Conservation (phyloP, 345 rosid genomes). For the Eucalyptus urophylla region DNA sequence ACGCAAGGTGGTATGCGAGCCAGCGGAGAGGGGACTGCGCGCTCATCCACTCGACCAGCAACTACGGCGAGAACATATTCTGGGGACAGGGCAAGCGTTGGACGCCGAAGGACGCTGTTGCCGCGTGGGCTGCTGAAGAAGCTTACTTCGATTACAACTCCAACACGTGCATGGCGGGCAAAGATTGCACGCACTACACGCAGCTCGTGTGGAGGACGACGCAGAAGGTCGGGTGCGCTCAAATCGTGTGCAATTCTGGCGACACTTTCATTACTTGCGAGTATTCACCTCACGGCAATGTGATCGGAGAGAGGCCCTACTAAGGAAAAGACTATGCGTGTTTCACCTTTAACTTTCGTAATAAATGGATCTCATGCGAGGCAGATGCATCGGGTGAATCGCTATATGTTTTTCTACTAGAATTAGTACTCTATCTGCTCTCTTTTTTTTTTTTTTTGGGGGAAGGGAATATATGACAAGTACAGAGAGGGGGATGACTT, state of each 20-base stretch:
- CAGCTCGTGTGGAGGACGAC: conserved; percentile 63
- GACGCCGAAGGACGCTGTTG: conserved; percentile 35
- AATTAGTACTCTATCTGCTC: neutral
- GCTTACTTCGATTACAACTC: conserved; percentile 20
- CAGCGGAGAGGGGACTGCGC: conserved; percentile 24
- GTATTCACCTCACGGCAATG: conserved; percentile 60
- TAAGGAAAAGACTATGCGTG: neutral
- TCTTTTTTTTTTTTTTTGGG: fast-evolving
- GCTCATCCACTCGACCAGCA: conserved; percentile 36
- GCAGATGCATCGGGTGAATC: neutral
- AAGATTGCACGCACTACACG: conserved; percentile 49
- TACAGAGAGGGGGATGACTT: neutral
- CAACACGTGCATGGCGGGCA: conserved; percentile 21
- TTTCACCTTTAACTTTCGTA: neutral
- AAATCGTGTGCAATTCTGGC: conserved; percentile 22
- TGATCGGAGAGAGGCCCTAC: conserved; percentile 50
- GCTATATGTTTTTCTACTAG: neutral
- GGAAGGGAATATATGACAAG: neutral
- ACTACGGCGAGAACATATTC: conserved; percentile 51
- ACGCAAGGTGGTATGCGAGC: conserved; percentile 24
- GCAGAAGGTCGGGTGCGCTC: conserved; percentile 43
- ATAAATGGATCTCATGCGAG: neutral
- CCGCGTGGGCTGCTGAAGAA: conserved; percentile 45
- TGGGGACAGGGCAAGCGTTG: conserved; percentile 61
- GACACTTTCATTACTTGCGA: conserved; percentile 45